phyloP scores from a whole-genome alignment of 495 filamentous ascomycete species.

The Penicillium odoratum region DNA sequence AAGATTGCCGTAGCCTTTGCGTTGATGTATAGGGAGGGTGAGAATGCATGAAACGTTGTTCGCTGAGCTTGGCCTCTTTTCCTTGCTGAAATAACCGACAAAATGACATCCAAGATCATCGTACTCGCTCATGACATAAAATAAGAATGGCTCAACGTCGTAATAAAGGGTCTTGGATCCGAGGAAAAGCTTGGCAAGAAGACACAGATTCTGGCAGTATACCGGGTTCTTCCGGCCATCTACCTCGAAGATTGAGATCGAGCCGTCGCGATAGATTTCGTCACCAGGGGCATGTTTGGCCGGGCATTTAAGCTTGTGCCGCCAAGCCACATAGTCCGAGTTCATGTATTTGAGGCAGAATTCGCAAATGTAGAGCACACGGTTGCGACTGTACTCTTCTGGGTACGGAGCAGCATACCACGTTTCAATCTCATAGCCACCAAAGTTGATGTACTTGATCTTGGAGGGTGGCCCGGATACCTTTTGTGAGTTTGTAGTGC shows the following conservation, averaged over 20 bases:
- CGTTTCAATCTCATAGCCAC: slow-evolving; percentile 94
- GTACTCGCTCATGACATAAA: slow-evolving; percentile 97
- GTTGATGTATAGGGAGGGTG: slow-evolving; percentile 91
- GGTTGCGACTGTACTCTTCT: slow-evolving; percentile 95
- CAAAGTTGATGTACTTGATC: slow-evolving; percentile 98
- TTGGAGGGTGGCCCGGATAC: slow-evolving; percentile 85
- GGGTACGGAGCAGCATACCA: slow-evolving; percentile 99
- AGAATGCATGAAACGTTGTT: slow-evolving; percentile 98
- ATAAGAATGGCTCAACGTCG: slow-evolving; percentile 96
- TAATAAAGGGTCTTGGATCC: slow-evolving; percentile 98
- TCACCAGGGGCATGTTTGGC: slow-evolving; percentile 96
- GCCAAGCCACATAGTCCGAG: slow-evolving; percentile 95
- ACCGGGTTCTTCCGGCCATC: slow-evolving; percentile 95
- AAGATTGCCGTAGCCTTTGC: slow-evolving; percentile 94
- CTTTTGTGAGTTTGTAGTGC: slow-evolving; percentile 59
- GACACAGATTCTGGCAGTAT: slow-evolving; percentile 96
- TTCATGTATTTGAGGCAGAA: slow-evolving; percentile 99
- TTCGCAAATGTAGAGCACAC: slow-evolving; percentile 95
- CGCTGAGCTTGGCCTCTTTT: slow-evolving; percentile 90
- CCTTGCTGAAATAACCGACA: slow-evolving; percentile 98
- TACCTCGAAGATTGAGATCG: slow-evolving; percentile 94
- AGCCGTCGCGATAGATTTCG: slow-evolving; percentile 94
- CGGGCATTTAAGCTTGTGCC: slow-evolving; percentile 96
- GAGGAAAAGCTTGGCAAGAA: slow-evolving; percentile 92
- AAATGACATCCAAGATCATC: slow-evolving; percentile 95